Percentiles rank a stretch among this genome's conserved stretches.
Conservation (phyloP, 2,329 filamentous ascomycete genomes). For the Cadophora sp. region DNA sequence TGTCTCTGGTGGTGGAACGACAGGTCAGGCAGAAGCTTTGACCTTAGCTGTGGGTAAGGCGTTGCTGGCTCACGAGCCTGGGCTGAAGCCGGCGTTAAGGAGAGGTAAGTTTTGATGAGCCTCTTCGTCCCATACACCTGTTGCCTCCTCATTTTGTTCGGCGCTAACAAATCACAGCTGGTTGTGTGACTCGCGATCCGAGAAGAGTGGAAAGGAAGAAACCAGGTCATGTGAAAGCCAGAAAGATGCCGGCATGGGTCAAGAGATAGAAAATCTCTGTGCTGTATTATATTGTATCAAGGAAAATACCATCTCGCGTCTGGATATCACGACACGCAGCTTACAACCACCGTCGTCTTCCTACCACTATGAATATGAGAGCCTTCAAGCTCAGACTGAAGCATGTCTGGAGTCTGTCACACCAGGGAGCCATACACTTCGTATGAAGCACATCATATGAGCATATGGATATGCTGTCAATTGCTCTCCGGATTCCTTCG, state of each 20-base stretch:
- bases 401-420: too few relatives aligned
- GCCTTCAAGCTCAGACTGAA: too few relatives aligned
- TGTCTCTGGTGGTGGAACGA: slow-evolving; percentile 86
- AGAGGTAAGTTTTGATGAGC: slow-evolving; percentile 69
- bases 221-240: slow-evolving; percentile 91
- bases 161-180: slow-evolving; percentile 65
- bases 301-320: slow-evolving; percentile 5
- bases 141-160: not conserved
- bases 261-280: slow-evolving; percentile 59
- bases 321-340: not conserved
- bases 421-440: too few relatives aligned
- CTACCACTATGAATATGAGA: too few relatives aligned
- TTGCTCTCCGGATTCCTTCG: too few relatives aligned
- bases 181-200: slow-evolving; percentile 88
- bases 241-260: slow-evolving; percentile 98
- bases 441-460: too few relatives aligned
- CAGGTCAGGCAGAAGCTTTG: slow-evolving; percentile 93
- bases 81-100: slow-evolving; percentile 84
- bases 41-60: slow-evolving; percentile 90
- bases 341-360: too few relatives aligned
- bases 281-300: slow-evolving; percentile 41
- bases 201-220: slow-evolving; percentile 98
- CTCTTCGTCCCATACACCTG: not conserved
- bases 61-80: slow-evolving; percentile 88
- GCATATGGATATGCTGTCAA: too few relatives aligned